These are phyloP conservation scores for Entonaema liquescens DNA, from an alignment of 495 filamentous ascomycete genomes.

Conservation along the genomic window DNA sequence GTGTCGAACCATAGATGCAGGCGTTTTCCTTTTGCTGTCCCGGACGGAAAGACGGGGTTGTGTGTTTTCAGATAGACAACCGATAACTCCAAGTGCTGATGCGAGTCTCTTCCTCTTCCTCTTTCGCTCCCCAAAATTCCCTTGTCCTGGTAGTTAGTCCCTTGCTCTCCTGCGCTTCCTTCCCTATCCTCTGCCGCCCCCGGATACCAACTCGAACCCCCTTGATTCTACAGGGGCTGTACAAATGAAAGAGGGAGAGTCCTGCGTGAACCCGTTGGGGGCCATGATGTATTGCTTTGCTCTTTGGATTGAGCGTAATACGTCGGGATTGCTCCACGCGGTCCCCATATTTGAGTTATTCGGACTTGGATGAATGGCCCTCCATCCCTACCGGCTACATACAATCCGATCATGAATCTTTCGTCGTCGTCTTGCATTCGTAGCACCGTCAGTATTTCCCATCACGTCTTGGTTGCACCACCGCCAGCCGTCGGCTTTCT, in stretches of 20 bases:
- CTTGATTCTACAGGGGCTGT: slow-evolving; percentile 14
- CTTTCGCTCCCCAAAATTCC: slow-evolving; percentile 5
- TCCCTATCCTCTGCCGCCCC: slow-evolving; percentile 1
- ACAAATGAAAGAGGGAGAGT: slow-evolving; percentile 17
- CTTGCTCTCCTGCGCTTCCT: neutral
- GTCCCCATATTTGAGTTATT: neutral
- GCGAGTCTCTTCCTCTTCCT: slow-evolving; percentile 11
- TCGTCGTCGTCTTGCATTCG: neutral
- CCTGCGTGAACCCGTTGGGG: neutral
- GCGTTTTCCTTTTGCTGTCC: slow-evolving; percentile 20
- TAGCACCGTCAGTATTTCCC: neutral
- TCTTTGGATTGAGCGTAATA: neutral
- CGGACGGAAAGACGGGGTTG: slow-evolving; percentile 8
- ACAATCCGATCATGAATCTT: neutral
- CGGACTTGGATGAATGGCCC: neutral
- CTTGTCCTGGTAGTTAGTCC: neutral
- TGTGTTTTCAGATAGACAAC: slow-evolving; percentile 14
- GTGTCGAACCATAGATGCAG: slow-evolving; percentile 41
- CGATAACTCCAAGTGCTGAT: slow-evolving; percentile 38
- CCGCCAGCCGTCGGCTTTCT: slow-evolving; percentile 41
- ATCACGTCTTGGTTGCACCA: slow-evolving; percentile 30
- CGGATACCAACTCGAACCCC: neutral
- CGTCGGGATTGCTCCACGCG: neutral
- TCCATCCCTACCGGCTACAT: neutral
- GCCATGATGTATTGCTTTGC: slow-evolving; percentile 8